Evolutionary conservation across 257 asterid genomes (phyloP), one percentile per base, ranked within the genome.

Genomic region (Ophiorrhiza pumila): DNA sequence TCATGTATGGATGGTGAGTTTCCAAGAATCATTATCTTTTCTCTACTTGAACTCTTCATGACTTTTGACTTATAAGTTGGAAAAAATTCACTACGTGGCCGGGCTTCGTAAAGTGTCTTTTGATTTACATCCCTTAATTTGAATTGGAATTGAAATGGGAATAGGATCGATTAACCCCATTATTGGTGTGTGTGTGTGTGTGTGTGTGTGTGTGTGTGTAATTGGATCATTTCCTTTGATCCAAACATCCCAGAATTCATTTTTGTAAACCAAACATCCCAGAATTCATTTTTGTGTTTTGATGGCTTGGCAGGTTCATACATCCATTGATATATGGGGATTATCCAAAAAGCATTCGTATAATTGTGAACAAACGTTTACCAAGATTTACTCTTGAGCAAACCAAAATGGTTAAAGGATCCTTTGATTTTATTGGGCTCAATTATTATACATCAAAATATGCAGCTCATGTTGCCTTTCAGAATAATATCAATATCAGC

Each of bases 1-100:
- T 87, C 76, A 81, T 87, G 88, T 72, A 77, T 56, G 92, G 92
- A 76, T 81, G 90, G 92, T 85, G 43, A 78, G 86, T 64, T 53
- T 41, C 8, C 15, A 56, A 56, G 10, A 13, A 43, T 1, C 23
- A 27, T 23, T 8, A 42, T 7, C 46, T 42, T 12, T 42, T 42
- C 9, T 42, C 10, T 42, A n/a, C n/a, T n/a, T n/a, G n/a, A n/a
- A n/a, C n/a, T n/a, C n/a, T n/a, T n/a, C n/a, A n/a, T n/a, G n/a
- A n/a, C n/a, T n/a, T n/a, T n/a, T n/a, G n/a, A n/a, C n/a, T n/a
- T n/a, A n/a, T n/a, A n/a, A n/a, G n/a, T n/a, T n/a, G n/a, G n/a
- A n/a, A n/a, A n/a, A n/a, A n/a, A n/a, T n/a, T n/a, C n/a, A n/a
- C n/a, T n/a, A n/a, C n/a, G n/a, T n/a, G n/a, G n/a, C n/a, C n/a